phyloP scores from a whole-genome alignment of 305 asterid species.

The Solanum hybrid region DNA sequence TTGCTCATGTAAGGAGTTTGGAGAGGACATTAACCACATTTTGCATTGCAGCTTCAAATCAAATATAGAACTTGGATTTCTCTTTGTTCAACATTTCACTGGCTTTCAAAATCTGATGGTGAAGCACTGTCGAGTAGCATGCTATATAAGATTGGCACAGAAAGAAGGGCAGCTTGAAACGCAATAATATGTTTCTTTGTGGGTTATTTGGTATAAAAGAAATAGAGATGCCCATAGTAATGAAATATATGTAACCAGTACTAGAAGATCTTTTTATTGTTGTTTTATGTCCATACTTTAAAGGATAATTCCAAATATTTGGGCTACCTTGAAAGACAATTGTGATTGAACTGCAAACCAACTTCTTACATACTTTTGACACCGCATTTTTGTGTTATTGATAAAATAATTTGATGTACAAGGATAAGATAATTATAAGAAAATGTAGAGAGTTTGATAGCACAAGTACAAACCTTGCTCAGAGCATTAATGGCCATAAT shows the following conservation, averaged over 20 bases:
- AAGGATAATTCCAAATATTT: not conserved
- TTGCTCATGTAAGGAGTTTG: not conserved
- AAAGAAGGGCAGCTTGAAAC: not conserved
- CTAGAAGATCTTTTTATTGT: not conserved
- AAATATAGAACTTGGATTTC: not conserved
- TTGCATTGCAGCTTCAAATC: not conserved
- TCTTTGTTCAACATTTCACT: not conserved
- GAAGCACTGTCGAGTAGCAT: not conserved
- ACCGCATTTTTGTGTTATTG: not conserved
- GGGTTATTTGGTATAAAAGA: not conserved
- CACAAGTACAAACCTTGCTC: conserved; percentile 39
- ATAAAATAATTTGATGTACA: not conserved
- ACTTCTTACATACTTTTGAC: not conserved
- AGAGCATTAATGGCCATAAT: conserved; percentile 93
- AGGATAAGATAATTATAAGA: not conserved
- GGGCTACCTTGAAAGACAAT: not conserved
- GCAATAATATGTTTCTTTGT: not conserved
- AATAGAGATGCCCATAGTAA: not conserved
- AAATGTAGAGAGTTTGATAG: not conserved
- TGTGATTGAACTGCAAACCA: not conserved
- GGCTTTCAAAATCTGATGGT: not conserved
- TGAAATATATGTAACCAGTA: not conserved
- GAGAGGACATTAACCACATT: not conserved
- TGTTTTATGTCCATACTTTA: not conserved
- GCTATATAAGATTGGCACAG: not conserved